Conservation (phyloP, 495 filamentous ascomycete species). For the Penicillium soppii region DNA sequence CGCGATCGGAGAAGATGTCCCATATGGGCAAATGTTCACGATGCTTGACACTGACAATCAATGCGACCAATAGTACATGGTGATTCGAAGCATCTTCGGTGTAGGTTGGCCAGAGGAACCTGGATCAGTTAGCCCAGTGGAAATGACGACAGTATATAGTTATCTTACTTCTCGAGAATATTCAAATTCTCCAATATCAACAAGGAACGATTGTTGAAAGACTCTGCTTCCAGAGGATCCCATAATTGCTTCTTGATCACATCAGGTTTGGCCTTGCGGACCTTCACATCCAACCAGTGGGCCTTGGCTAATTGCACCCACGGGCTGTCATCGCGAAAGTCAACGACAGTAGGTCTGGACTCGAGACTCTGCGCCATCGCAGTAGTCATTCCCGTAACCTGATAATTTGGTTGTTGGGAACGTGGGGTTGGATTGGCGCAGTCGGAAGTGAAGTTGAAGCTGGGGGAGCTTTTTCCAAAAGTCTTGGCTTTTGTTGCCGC, state of each 20-base stretch:
- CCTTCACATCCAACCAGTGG: slow-evolving; percentile 76
- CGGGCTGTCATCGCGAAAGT: slow-evolving; percentile 73
- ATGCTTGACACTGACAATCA: slow-evolving; percentile 85
- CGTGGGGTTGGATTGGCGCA: slow-evolving; percentile 31
- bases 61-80: slow-evolving; percentile 79
- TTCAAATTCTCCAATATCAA: slow-evolving; percentile 87
- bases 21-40: slow-evolving; percentile 85
- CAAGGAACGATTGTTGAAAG: slow-evolving; percentile 73
- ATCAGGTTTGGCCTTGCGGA: slow-evolving; percentile 76
- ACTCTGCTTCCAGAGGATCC: slow-evolving; percentile 79
- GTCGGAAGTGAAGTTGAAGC: slow-evolving; percentile 27
- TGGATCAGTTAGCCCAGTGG: slow-evolving; percentile 31
- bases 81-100: slow-evolving; percentile 85
- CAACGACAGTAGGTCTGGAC: slow-evolving; percentile 58
- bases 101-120: slow-evolving; percentile 94
- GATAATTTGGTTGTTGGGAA: slow-evolving; percentile 27
- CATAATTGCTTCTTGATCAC: slow-evolving; percentile 88
- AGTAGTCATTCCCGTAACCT: slow-evolving; percentile 29
- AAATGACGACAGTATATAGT: background rate
- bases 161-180: slow-evolving; percentile 75
- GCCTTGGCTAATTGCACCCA: slow-evolving; percentile 81
- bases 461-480: slow-evolving; percentile 25
- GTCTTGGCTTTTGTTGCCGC: slow-evolving; percentile 32
- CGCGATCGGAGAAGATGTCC: slow-evolving; percentile 75
- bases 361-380: slow-evolving; percentile 50